Evolutionary conservation across 257 asterid species (phyloP).

Genomic region (Nemophila menziesii): DNA sequence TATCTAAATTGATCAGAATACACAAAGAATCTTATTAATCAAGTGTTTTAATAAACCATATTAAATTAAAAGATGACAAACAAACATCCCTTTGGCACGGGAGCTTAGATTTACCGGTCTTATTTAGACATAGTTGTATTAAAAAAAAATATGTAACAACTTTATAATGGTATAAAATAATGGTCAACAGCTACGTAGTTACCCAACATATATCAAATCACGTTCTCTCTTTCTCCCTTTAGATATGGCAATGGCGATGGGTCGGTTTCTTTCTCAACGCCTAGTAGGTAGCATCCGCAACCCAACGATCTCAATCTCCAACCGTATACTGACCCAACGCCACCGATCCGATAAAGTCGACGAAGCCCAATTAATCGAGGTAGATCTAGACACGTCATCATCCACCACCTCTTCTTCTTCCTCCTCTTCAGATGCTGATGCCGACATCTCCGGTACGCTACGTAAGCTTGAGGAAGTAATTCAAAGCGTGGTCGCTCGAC

Average conservation of each 20-base stretch:
- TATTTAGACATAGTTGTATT: no score
- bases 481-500: constrained; percentile 22
- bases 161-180: no score
- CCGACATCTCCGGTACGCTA: constrained; percentile 3
- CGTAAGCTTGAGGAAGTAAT: constrained; percentile 26
- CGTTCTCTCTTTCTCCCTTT: not conserved
- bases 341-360: constrained; percentile 21
- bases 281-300: constrained; percentile 6
- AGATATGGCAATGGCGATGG: constrained; percentile 19
- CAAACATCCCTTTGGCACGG: no score
- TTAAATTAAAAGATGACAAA: no score
- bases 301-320: constrained; percentile 6
- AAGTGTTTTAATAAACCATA: no score
- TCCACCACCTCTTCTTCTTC: constrained; percentile 8
- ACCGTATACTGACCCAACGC: constrained; percentile 14
- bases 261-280: constrained; percentile 18
- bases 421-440: not conserved
- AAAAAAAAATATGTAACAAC: no score
- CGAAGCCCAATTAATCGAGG: constrained; percentile 19
- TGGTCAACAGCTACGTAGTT: no score
- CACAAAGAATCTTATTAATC: no score
- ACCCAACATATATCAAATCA: no score
- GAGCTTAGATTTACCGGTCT: no score
- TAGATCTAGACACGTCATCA: constrained; percentile 21
- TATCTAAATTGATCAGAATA: no score